Evolutionary conservation across 2,329 filamentous ascomycete genomes (phyloP), one percentile per base, ranked within the genome.

Genomic region (Botrytis hyacinthi): DNA sequence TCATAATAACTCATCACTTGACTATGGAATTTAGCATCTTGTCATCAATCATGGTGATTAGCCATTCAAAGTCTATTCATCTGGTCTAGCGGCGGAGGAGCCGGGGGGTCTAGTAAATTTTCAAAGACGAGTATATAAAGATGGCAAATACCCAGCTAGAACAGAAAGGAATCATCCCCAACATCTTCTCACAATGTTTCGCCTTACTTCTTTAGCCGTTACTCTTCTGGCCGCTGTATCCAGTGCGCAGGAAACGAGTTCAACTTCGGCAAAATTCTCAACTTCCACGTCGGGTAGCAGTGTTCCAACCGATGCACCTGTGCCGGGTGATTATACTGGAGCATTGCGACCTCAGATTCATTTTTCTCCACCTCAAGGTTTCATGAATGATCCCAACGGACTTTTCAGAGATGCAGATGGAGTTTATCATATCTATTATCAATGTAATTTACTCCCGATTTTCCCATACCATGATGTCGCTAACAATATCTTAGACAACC

Each of bases 381-480:
- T 86, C 75, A 86, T 88, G 84, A 90, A 90, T 75, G 90, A 91
- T 76, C 89, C 89, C 1, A 91, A 91, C 81, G 90, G 90, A 77
- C 85, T 90, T 82, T 89, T 90, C 74, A 79, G 85, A 9, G 88
- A 90, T 75, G 83, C 81, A 3, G 83, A 88, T 72, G 88, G 88
- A 7, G 83, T 84, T 0, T 92, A 87, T 80, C 90, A 92, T 78
- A 76, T 91, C 2, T 92, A 92, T 81, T 92, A 92, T 77, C 90
- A 92, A 78, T 89, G 85, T 83, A 81, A 79, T 60, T 35, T 37
- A 42, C 16, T n/a, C 48, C 6, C 44, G 12, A 10, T 1, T 29
- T 29, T n/a, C 29, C 51, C 32, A 10, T 8, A 26, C 7, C 29
- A 22, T 26, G 37, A 37, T 22, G 9, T 42, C 10, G 32, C 37